Conservation (phyloP, 495 filamentous ascomycete genomes). For the Neurospora sp. region DNA sequence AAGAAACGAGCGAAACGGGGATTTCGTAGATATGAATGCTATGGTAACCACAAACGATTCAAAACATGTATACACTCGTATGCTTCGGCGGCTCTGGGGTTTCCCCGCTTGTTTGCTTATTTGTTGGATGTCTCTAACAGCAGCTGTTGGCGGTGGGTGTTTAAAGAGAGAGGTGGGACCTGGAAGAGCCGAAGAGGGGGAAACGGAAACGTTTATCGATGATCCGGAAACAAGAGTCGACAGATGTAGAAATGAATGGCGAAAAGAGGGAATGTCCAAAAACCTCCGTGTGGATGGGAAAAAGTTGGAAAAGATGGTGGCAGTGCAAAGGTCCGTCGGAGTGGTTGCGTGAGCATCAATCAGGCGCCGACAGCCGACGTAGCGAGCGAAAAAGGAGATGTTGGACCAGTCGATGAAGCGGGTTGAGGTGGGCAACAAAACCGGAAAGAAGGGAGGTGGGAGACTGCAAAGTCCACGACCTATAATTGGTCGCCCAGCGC, state of each 20-base stretch:
- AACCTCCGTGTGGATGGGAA: background rate
- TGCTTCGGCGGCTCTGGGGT: background rate
- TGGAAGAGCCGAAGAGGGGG: background rate
- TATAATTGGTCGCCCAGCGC: background rate
- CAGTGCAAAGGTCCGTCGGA: background rate
- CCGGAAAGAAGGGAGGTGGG: background rate
- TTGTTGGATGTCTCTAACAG: too few species aligned
- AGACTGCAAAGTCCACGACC: background rate
- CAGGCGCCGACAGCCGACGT: background rate
- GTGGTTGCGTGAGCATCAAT: background rate
- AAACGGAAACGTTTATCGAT: background rate
- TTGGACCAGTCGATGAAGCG: background rate
- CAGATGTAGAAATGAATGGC: conserved; percentile 1
- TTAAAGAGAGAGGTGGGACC: background rate
- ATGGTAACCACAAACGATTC: background rate
- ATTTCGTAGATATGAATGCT: background rate
- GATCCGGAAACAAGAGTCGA: background rate
- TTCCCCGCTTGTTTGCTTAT: background rate
- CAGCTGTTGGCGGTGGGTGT: background rate
- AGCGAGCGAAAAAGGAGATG: background rate
- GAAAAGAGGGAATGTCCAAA: background rate
- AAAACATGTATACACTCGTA: background rate
- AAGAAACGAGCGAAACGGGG: background rate
- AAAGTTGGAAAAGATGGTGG: background rate
- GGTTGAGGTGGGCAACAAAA: background rate